Evolutionary conservation across 164 flowering plant species (phyloP), one percentile per base, ranked within the genome.

Genomic region (Cinnamomum chago): DNA sequence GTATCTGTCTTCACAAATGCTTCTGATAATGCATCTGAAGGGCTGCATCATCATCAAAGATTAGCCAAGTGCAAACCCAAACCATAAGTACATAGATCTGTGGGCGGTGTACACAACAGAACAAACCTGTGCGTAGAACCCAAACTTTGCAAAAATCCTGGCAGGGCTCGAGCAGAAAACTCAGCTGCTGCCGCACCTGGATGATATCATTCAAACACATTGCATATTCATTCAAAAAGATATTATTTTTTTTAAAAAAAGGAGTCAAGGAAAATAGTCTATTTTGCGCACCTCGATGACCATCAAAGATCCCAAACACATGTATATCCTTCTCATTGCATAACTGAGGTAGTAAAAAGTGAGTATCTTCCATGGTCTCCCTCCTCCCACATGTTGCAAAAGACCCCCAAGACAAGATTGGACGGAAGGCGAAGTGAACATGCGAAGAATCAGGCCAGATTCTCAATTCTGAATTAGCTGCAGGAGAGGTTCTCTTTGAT

Each of bases 181-280:
- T 95, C 99, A 65, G 98, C 98, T 75, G 99, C 99, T 47, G 90
- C 99, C 50, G 92, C 93, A 86, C 99, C 99, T 95, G 89, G 81
- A 82, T 24, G 64, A 20, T 51, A 23, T 28, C 23, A 79, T 52
- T 73, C 20, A 74, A 47, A 73, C 7, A 28, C 35, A 25, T 28
- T 52, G 73, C 77, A 24, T 75, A 67, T 35, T 58, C 70, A 25
- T 25, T 55, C 35, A 30, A 0, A 30, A 30, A 30, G 5, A 40
- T 7, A 40, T 40, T 40, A 40, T 40, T 40, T 35, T 2, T n/a
- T n/a, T n/a, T n/a, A 40, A 40, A 30, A 30, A 30, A 30, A 35
- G 10, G 10, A 40, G 47, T 40, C 10, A 40, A 6, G 10, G 47
- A 11, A 40, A 73, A 27, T 20, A 14, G 25, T n/a, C 68, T 40